A percentile compares a stretch with the other conserved stretches of the same genome.
phyloP scores from a whole-genome alignment of 352 stramenopile genomes.

The Pythium oligandrum region DNA sequence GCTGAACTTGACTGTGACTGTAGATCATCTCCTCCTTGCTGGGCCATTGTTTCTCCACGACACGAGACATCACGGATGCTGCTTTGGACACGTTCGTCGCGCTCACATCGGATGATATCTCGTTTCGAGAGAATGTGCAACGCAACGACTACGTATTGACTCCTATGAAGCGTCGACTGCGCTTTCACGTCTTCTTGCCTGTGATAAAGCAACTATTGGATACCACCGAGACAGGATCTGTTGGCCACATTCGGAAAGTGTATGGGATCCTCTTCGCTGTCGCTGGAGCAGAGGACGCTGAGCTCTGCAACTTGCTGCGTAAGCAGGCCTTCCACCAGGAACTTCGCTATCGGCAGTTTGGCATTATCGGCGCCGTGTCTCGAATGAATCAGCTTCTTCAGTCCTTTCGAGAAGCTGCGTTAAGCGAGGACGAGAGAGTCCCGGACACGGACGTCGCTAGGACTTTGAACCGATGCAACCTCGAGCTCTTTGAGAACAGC shows the following conservation, averaged over 20 bases:
- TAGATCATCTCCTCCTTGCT: constrained; percentile 38
- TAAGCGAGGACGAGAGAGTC: neutral
- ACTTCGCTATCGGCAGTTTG: constrained; percentile 36
- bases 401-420: constrained; percentile 16
- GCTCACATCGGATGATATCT: constrained; percentile 23
- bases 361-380: constrained; percentile 42
- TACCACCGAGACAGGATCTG: constrained; percentile 31
- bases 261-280: constrained; percentile 54
- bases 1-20: neutral
- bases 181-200: constrained; percentile 32
- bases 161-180: constrained; percentile 18
- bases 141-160: constrained; percentile 14
- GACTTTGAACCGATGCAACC: constrained; percentile 18
- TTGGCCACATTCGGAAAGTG: constrained; percentile 34
- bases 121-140: constrained; percentile 16
- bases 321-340: constrained; percentile 61
- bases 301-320: constrained; percentile 43
- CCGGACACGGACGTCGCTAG: constrained; percentile 9
- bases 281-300: constrained; percentile 36
- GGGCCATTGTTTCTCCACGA: constrained; percentile 27
- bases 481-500: constrained; percentile 27
- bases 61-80: constrained; percentile 19
- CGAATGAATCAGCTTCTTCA: constrained; percentile 27
- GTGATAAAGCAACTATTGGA: constrained; percentile 56
- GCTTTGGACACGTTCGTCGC: constrained; percentile 32